Evolutionary conservation across 805 yeast species (phyloP).

Genomic region (Wickerhamiella shivajii): DNA sequence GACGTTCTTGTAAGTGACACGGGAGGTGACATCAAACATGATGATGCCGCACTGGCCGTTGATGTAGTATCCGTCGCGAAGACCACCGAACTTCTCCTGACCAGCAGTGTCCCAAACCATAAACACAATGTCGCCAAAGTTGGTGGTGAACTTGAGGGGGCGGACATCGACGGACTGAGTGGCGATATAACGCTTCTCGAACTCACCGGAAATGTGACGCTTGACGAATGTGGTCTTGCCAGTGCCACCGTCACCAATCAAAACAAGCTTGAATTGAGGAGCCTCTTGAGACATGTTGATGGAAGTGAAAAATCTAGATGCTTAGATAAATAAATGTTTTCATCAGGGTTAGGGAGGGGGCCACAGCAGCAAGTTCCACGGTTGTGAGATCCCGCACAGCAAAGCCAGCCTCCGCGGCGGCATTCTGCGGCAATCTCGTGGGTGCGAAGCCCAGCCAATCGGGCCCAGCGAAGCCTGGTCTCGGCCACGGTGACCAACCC

Average conservation of each 20-base stretch:
- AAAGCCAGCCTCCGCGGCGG: too few relatives aligned
- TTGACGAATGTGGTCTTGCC: slow-evolving; percentile 99
- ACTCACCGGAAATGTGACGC: slow-evolving; percentile 98
- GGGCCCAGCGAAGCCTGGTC: too few relatives aligned
- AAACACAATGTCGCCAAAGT: slow-evolving; percentile 95
- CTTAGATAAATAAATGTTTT: too few relatives aligned
- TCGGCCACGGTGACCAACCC: too few relatives aligned
- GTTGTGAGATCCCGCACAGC: too few relatives aligned
- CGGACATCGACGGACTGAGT: slow-evolving; percentile 99
- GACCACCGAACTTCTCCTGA: slow-evolving; percentile 98
- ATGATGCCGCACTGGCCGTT: slow-evolving; percentile 99
- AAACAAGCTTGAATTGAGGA: slow-evolving; percentile 95
- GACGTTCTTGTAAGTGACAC: slow-evolving; percentile 98
- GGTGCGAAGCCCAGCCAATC: too few relatives aligned
- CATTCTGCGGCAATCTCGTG: too few relatives aligned
- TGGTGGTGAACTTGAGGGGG: slow-evolving; percentile 95
- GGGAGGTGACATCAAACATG: slow-evolving; percentile 98
- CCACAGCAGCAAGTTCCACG: too few relatives aligned
- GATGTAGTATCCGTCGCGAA: slow-evolving; percentile 98
- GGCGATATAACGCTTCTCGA: slow-evolving; percentile 97
- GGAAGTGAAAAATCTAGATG: too few relatives aligned
- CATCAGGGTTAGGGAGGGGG: too few relatives aligned
- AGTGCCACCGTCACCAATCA: slow-evolving; percentile 99
- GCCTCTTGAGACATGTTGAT: too few relatives aligned
- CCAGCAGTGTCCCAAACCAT: slow-evolving; percentile 99